Percentiles rank a stretch among this genome's conserved stretches.
Conservation (phyloP, 257 asterid genomes). For the Solanum sitiens region DNA sequence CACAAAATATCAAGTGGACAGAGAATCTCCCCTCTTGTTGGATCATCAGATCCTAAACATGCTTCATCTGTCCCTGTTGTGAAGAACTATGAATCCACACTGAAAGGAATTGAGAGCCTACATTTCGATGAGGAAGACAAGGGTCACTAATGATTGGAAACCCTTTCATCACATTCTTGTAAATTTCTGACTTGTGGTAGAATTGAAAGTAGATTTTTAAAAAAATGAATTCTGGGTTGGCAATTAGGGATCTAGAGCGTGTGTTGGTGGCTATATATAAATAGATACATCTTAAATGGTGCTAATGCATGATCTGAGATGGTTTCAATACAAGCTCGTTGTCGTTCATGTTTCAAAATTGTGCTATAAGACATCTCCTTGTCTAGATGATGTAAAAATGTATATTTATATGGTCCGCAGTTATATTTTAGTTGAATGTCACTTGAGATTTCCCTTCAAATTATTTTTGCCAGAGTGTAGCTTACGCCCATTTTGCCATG, state of each 20-base stretch:
- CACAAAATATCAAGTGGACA: slow-evolving; percentile 50
- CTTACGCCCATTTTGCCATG: neutral
- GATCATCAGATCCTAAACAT: slow-evolving; percentile 54
- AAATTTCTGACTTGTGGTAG: slow-evolving; percentile 21
- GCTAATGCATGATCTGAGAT: neutral
- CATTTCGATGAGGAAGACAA: slow-evolving; percentile 55
- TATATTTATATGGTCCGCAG: neutral
- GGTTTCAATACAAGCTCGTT: neutral
- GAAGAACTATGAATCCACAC: slow-evolving; percentile 56
- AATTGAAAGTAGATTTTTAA: neutral
- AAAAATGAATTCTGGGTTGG: neutral
- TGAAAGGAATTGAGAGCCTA: slow-evolving; percentile 63
- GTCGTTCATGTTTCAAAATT: neutral
- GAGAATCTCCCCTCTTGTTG: slow-evolving; percentile 50
- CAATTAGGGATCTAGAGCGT: slow-evolving; percentile 12
- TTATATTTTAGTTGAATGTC: neutral
- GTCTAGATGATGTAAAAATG: neutral
- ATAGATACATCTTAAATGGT: neutral
- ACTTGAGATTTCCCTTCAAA: neutral
- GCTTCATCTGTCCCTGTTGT: slow-evolving; percentile 34
- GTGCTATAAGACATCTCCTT: neutral
- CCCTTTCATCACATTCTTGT: slow-evolving; percentile 9
- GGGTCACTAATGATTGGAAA: slow-evolving; percentile 12
- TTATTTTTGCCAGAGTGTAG: neutral
- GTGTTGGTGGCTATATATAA: slow-evolving; percentile 7